Evolutionary conservation across 2,329 filamentous ascomycete species (phyloP).

Genomic region (Scedosporium boydii): DNA sequence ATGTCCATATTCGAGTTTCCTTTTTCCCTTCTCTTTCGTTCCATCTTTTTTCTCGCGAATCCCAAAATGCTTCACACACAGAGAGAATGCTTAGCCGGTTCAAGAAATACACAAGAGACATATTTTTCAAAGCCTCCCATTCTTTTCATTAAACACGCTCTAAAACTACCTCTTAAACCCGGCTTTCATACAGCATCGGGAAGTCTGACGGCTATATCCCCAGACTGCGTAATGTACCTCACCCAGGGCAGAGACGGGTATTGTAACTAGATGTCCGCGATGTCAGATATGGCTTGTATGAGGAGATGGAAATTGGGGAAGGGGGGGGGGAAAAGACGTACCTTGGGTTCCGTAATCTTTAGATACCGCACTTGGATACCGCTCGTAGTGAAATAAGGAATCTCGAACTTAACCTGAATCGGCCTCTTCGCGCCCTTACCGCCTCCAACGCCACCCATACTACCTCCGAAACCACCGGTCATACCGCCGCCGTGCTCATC

Average conservation of each 20-base stretch:
- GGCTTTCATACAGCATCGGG: slow-evolving; percentile 68
- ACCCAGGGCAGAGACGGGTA: slow-evolving; percentile 97
- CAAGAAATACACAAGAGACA: background rate
- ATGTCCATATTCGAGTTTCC: too few relatives aligned
- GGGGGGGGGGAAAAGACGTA: slow-evolving; percentile 31
- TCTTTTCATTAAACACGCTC: background rate
- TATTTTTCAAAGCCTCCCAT: background rate
- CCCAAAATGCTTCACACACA: background rate
- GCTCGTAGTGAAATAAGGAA: slow-evolving; percentile 99
- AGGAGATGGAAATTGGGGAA: background rate
- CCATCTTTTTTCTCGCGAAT: background rate
- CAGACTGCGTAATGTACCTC: slow-evolving; percentile 95
- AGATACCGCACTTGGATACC: slow-evolving; percentile 97
- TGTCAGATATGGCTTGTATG: slow-evolving; percentile 1
- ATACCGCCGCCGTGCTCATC: slow-evolving; percentile 94
- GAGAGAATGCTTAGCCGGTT: background rate
- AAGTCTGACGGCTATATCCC: slow-evolving; percentile 88
- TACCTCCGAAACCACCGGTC: slow-evolving; percentile 94
- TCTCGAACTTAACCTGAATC: slow-evolving; percentile 99
- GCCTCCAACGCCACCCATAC: slow-evolving; percentile 82
- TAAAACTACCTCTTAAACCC: background rate
- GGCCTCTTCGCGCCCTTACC: slow-evolving; percentile 85
- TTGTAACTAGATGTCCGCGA: slow-evolving; percentile 60
- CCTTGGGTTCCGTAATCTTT: slow-evolving; percentile 99
- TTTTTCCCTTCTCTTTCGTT: too few relatives aligned